Evolutionary conservation across 2,329 filamentous ascomycete species (phyloP).

Genomic region (Elsinoe fawcettii): DNA sequence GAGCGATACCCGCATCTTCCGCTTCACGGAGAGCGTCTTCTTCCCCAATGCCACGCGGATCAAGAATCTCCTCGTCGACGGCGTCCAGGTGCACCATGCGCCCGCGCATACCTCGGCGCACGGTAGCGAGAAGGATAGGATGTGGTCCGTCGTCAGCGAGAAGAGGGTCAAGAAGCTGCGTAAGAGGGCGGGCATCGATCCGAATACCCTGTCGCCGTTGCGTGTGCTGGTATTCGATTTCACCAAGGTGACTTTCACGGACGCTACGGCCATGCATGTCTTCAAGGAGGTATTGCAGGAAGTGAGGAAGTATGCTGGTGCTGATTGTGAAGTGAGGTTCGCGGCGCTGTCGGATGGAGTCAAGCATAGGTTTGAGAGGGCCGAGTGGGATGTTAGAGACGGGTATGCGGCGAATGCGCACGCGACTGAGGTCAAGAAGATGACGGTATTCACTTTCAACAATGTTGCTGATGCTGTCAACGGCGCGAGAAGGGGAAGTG

Average conservation of each 20-base stretch:
- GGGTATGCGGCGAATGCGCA: not conserved
- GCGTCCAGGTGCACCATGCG: conserved; percentile 42
- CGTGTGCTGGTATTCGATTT: conserved; percentile 48
- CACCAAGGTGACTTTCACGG: conserved; percentile 44
- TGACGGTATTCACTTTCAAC: conserved; percentile 7
- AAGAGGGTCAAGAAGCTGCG: conserved; percentile 43
- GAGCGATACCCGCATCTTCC: conserved; percentile 49
- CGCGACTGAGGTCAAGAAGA: conserved; percentile 7
- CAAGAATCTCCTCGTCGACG: conserved; percentile 44
- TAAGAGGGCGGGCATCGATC: conserved; percentile 32
- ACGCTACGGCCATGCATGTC: conserved; percentile 46
- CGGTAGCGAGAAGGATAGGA: conserved; percentile 36
- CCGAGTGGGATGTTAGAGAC: conserved; percentile 14
- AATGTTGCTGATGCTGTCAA: conserved; percentile 12
- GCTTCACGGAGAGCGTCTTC: conserved; percentile 51
- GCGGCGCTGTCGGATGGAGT: conserved; percentile 41
- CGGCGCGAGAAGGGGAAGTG: not conserved
- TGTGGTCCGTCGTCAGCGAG: conserved; percentile 48
- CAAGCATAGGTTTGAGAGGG: conserved; percentile 21
- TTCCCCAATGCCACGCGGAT: conserved; percentile 54
- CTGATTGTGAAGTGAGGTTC: conserved; percentile 41
- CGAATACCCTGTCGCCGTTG: conserved; percentile 32
- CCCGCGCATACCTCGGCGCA: conserved; percentile 33
- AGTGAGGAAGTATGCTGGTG: conserved; percentile 43
- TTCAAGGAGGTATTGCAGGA: conserved; percentile 44